phyloP scores from a whole-genome alignment of 1,139 yeast genomes.

The Candida pseudoviswanathii region DNA sequence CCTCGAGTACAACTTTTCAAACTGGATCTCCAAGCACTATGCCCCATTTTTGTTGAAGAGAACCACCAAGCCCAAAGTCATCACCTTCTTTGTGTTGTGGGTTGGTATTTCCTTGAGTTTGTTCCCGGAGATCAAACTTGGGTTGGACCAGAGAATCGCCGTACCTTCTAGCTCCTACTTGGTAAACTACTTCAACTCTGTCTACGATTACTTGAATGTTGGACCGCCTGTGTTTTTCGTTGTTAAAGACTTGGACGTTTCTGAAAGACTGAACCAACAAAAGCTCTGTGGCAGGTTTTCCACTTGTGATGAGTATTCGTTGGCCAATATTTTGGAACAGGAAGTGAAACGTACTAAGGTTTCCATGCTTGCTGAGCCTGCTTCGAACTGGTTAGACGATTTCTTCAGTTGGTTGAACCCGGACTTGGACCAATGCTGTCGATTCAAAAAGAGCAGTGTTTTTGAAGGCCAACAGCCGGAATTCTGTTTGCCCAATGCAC shows the following conservation, averaged over 20 bases:
- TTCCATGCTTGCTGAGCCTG: conserved; percentile 77
- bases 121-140: conserved; percentile 70
- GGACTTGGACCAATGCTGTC: conserved; percentile 80
- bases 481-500: conserved; percentile 69
- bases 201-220: conserved; percentile 70
- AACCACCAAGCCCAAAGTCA: conserved; percentile 48
- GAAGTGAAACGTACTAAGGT: conserved; percentile 68
- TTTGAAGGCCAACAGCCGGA: conserved; percentile 23
- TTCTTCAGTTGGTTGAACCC: conserved; percentile 88
- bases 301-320: conserved; percentile 74
- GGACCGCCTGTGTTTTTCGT: conserved; percentile 95
- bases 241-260: conserved; percentile 64
- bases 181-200: conserved; percentile 75
- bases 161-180: conserved; percentile 82
- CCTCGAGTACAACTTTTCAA: conserved; percentile 29
- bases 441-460: conserved; percentile 48
- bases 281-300: conserved; percentile 85
- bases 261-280: conserved; percentile 63
- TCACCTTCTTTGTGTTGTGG: conserved; percentile 60
- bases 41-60: conserved; percentile 59
- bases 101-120: conserved; percentile 68
- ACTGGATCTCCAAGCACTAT: conserved; percentile 25
- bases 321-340: conserved; percentile 84
- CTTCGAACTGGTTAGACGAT: conserved; percentile 93
- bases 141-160: conserved; percentile 88